A percentile compares a stretch with the other conserved stretches of the same genome.
phyloP scores from a whole-genome alignment of 108 stramenopile genomes.

The Cyclostephanos invisitatus region DNA sequence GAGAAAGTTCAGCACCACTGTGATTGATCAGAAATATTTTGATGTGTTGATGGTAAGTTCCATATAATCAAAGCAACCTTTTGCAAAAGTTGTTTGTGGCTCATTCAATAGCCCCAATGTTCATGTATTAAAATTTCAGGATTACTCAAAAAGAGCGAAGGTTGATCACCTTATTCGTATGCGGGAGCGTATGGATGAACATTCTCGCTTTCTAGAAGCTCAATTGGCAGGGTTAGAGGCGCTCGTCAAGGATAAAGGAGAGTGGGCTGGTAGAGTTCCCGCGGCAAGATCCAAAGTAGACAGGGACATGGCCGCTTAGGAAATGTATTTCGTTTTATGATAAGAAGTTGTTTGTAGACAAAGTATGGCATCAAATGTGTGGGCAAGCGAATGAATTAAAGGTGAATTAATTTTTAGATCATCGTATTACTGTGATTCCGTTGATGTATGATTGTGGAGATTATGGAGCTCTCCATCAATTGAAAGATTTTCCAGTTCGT shows the following conservation, averaged over 20 bases:
- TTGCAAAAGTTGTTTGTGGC: neutral
- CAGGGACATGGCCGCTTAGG: neutral
- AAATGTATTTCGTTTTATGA: neutral
- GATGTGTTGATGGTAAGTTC: constrained; percentile 58
- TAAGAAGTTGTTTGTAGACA: neutral
- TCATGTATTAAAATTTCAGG: constrained; percentile 18
- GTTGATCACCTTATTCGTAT: constrained; percentile 89
- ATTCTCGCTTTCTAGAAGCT: constrained; percentile 73
- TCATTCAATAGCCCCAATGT: neutral
- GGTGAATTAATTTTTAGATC: neutral
- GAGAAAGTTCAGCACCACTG: constrained; percentile 62
- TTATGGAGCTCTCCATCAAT: constrained; percentile 47
- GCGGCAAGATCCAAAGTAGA: constrained; percentile 7
- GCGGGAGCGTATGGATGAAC: constrained; percentile 86
- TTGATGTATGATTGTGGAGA: constrained; percentile 21
- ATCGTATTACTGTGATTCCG: neutral
- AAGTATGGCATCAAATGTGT: neutral
- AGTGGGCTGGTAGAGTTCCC: constrained; percentile 20
- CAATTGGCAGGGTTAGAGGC: constrained; percentile 84
- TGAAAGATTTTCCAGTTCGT: constrained; percentile 75
- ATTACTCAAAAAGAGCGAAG: constrained; percentile 85
- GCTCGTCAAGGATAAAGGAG: constrained; percentile 64
- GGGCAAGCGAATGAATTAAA: neutral
- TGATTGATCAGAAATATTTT: constrained; percentile 76
- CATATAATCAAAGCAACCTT: neutral